Evolutionary conservation across 2,329 filamentous ascomycete species (phyloP).

Genomic region (Phaeosphaeriaceae sp.): DNA sequence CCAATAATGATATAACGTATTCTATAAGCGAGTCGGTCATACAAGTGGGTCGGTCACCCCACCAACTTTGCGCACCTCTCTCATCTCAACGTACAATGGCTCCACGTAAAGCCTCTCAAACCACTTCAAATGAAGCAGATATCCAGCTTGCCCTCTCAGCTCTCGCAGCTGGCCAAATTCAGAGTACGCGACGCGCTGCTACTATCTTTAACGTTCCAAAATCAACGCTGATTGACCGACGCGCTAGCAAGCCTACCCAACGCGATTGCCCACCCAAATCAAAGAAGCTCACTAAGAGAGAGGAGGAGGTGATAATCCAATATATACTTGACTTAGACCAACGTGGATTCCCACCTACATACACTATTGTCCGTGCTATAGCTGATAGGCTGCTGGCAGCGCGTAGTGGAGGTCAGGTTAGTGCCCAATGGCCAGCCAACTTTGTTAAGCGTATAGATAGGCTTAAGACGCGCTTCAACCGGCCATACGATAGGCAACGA

Average conservation of each 20-base stretch:
- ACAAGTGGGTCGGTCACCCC: too few species aligned
- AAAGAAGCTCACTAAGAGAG: slow-evolving; percentile 10
- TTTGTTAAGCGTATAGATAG: too few species aligned
- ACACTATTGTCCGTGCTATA: too few species aligned
- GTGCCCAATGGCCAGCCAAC: too few species aligned
- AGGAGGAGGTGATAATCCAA: slow-evolving; percentile 9
- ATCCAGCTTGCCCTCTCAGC: background rate
- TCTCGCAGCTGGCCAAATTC: background rate
- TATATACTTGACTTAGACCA: slow-evolving; percentile 6
- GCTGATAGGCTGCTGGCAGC: too few species aligned
- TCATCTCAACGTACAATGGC: background rate
- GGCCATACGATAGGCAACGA: too few species aligned
- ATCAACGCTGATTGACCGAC: slow-evolving; percentile 1
- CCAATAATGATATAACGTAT: background rate
- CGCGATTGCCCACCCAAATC: slow-evolving; percentile 8
- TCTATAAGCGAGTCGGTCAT: too few species aligned
- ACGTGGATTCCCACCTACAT: background rate
- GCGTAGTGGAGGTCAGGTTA: too few species aligned
- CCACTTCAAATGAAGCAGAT: background rate
- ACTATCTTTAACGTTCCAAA: slow-evolving; percentile 1
- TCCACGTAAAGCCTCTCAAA: background rate
- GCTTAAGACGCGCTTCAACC: too few species aligned
- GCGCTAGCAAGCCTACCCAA: slow-evolving; percentile 3
- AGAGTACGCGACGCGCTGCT: background rate
- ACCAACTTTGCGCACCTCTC: background rate